Conservation (phyloP, 352 stramenopile species). For the Peronosclerospora sorghi region DNA sequence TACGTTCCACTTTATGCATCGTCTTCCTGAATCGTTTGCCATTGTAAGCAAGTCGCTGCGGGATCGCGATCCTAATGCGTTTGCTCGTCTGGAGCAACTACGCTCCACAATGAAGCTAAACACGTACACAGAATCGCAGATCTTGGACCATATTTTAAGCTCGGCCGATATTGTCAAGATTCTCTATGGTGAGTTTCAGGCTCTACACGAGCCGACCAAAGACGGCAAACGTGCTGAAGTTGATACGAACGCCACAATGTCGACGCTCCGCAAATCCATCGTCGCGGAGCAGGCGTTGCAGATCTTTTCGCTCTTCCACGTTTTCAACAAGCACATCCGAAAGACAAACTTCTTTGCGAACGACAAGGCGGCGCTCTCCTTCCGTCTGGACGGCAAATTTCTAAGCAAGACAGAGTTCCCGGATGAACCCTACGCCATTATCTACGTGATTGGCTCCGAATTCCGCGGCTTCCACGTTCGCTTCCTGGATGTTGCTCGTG, state of each 20-base stretch:
- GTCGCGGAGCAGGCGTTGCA: constrained; percentile 60
- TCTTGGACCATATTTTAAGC: constrained; percentile 77
- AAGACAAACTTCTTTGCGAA: constrained; percentile 84
- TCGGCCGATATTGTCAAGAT: constrained; percentile 60
- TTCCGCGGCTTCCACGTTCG: constrained; percentile 98
- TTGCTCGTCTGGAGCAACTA: constrained; percentile 65
- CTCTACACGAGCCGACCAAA: constrained; percentile 43
- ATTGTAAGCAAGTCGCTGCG: constrained; percentile 71
- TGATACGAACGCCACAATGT: constrained; percentile 47
- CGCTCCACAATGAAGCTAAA: constrained; percentile 80
- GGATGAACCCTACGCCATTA: constrained; percentile 88
- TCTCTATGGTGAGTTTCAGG: constrained; percentile 69
- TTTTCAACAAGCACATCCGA: constrained; percentile 71
- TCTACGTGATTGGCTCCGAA: constrained; percentile 91
- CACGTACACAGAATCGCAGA: constrained; percentile 81
- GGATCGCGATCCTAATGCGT: constrained; percentile 60
- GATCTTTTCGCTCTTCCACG: constrained; percentile 77
- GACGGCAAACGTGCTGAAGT: constrained; percentile 19
- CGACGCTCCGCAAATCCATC: constrained; percentile 58
- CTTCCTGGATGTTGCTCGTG: constrained; percentile 94
- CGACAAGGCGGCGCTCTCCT: constrained; percentile 62
- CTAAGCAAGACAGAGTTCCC: constrained; percentile 61
- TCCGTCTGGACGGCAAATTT: constrained; percentile 69
- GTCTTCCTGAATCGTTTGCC: constrained; percentile 66
- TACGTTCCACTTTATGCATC: constrained; percentile 83